These are phyloP conservation scores for Mediolabrus comicus DNA, from an alignment of 108 stramenopile species.

Conservation along the genomic window DNA sequence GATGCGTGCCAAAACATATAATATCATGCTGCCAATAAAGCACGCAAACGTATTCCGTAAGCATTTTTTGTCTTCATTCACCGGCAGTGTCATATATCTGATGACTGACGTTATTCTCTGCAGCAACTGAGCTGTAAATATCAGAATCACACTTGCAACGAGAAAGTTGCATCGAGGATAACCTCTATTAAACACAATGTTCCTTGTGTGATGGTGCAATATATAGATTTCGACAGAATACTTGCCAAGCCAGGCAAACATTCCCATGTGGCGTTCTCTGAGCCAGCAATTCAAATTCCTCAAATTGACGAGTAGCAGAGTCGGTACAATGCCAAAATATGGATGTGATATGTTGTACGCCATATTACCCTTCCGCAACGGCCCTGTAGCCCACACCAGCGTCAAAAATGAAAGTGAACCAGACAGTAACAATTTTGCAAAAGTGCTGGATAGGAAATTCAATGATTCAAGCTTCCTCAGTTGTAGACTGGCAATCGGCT, in stretches of 20 bases:
- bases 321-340: slow-evolving; percentile 77
- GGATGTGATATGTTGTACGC: slow-evolving; percentile 66
- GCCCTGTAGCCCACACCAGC: slow-evolving; percentile 52
- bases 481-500: slow-evolving; percentile 57
- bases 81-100: slow-evolving; percentile 34
- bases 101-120: slow-evolving; percentile 32
- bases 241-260: slow-evolving; percentile 73
- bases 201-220: slow-evolving; percentile 71
- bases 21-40: not conserved
- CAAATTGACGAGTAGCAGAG: slow-evolving; percentile 70
- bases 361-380: slow-evolving; percentile 51
- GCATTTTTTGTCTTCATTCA: slow-evolving; percentile 24
- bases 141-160: slow-evolving; percentile 14
- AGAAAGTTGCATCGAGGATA: slow-evolving; percentile 50
- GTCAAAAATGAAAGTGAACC: slow-evolving; percentile 26
- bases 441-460: slow-evolving; percentile 4
- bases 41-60: not conserved
- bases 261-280: slow-evolving; percentile 48
- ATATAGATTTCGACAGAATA: slow-evolving; percentile 87
- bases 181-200: slow-evolving; percentile 27
- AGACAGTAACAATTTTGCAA: slow-evolving; percentile 48
- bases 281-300: slow-evolving; percentile 61
- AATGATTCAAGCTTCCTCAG: slow-evolving; percentile 36
- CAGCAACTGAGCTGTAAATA: slow-evolving; percentile 14
- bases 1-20: slow-evolving; percentile 11